Evolutionary conservation across 176 grass and related monocot genomes (phyloP), one percentile per base, ranked within the genome.

Genomic region (Raddia distichophylla): DNA sequence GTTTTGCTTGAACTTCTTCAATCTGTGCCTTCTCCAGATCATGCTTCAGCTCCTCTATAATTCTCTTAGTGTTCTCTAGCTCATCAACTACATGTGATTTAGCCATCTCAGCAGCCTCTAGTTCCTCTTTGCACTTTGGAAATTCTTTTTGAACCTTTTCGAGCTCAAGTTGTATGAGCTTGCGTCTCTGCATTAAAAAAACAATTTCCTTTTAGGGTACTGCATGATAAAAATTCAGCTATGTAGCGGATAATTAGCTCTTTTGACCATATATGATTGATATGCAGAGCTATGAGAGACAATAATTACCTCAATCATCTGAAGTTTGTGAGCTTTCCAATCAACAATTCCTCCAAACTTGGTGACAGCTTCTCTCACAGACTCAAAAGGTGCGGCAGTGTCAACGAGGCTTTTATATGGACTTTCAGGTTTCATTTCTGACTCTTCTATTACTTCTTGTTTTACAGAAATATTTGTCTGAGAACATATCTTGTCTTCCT

Each of bases 331-430:
- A 87, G 92, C 90, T 94, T 98, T 98, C 95, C 95, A 98, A 86
- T 98, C 95, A 64, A 92, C 87, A 72, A 94, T 98, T 50, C 92
- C 95, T 76, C 95, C 95, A 84, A 93, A 98, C 82, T 91, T 98
- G 60, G 82, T 89, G 58, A 98, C 95, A 85, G 86, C 92, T 75
- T 92, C 95, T 81, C 82, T 93, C 55, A 98, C 92, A 22, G 95
- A 98, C 81, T 98, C 92, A 82, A 98, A 98, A 75, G 92, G 92
- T 59, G 95, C 92, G 78, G 83, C 72, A 46, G 90, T 94, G 50
- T 98, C 95, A 50, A 98, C 46, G 87, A 98, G 67, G 10, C 78
- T 88, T 85, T 74, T 91, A 37, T 86, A 91, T 84, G 82, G 80
- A 86, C 88, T 80, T 69, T 82, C 52, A 49, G 81, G 80, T 86